These are phyloP conservation scores for Dalbergia cultrata DNA, from an alignment of 306 rosid species.

Conservation along the genomic window DNA sequence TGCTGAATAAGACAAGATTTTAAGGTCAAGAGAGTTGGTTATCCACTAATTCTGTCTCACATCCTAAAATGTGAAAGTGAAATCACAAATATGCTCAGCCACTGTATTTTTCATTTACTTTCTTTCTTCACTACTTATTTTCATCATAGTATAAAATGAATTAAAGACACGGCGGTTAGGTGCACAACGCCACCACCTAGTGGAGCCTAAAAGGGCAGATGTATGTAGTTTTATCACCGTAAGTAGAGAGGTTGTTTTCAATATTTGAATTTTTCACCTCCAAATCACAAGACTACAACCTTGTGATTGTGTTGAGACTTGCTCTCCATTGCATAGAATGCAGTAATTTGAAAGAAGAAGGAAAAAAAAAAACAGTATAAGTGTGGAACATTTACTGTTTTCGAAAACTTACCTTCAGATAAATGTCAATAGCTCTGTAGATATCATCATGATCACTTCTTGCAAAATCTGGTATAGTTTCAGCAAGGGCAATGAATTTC, in stretches of 20 bases:
- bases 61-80: slow-evolving; percentile 59
- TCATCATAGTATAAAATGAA: slow-evolving; percentile 33
- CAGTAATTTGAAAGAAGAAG: slow-evolving; percentile 24
- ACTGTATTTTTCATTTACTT: background rate
- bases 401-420: slow-evolving; percentile 71
- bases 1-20: slow-evolving; percentile 71
- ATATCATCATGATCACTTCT: slow-evolving; percentile 96
- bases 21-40: slow-evolving; percentile 92
- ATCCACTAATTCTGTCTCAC: slow-evolving; percentile 78
- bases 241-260: too few species aligned
- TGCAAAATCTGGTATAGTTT: slow-evolving; percentile 90
- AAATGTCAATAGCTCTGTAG: slow-evolving; percentile 92
- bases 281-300: too few species aligned
- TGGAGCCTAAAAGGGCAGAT: too few species aligned
- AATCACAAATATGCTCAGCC: slow-evolving; percentile 47
- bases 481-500: slow-evolving; percentile 81
- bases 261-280: too few species aligned
- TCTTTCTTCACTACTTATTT: slow-evolving; percentile 21
- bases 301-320: too few species aligned
- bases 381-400: slow-evolving; percentile 10
- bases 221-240: too few species aligned
- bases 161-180: background rate
- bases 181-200: too few species aligned
- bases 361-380: background rate
- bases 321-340: background rate